These are phyloP conservation scores for Hyaloperonospora arabidopsidis DNA, from an alignment of 352 stramenopile genomes.

Conservation along the genomic window DNA sequence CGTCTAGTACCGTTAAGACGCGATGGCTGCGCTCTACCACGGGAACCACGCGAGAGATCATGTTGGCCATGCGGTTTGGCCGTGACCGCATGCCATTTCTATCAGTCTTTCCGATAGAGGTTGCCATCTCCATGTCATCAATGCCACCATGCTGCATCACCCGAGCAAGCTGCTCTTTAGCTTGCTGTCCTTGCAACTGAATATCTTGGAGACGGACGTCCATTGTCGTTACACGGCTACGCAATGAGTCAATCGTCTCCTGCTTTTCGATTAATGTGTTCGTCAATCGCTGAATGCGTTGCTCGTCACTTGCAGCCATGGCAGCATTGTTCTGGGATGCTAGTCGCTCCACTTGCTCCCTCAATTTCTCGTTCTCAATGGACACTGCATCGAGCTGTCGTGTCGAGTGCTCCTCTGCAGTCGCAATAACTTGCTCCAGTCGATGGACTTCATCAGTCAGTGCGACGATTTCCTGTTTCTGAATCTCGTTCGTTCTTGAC, in stretches of 20 bases:
- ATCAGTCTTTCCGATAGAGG: constrained; percentile 31
- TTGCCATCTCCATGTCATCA: constrained; percentile 63
- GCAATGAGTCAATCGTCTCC: constrained; percentile 60
- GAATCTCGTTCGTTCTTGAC: constrained; percentile 49
- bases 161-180: constrained; percentile 53
- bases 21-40: constrained; percentile 63
- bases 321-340: constrained; percentile 19
- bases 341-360: constrained; percentile 36
- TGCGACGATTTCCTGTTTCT: constrained; percentile 55
- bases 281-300: constrained; percentile 69
- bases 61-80: constrained; percentile 55
- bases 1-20: constrained; percentile 53
- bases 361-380: constrained; percentile 41
- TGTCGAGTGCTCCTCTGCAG: constrained; percentile 28
- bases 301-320: constrained; percentile 32
- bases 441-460: constrained; percentile 47
- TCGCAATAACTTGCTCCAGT: constrained; percentile 37
- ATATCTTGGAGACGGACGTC: constrained; percentile 60
- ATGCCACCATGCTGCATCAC: constrained; percentile 58
- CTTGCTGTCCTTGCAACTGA: constrained; percentile 32
- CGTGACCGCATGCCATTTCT: constrained; percentile 29
- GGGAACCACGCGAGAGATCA: constrained; percentile 55
- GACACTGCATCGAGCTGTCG: constrained; percentile 32
- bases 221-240: constrained; percentile 59
- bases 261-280: constrained; percentile 80